Percentiles rank a stretch among this genome's conserved stretches.
Conservation (phyloP, 768 basidiomycete genomes). For the Dacryopinax spathularia region DNA sequence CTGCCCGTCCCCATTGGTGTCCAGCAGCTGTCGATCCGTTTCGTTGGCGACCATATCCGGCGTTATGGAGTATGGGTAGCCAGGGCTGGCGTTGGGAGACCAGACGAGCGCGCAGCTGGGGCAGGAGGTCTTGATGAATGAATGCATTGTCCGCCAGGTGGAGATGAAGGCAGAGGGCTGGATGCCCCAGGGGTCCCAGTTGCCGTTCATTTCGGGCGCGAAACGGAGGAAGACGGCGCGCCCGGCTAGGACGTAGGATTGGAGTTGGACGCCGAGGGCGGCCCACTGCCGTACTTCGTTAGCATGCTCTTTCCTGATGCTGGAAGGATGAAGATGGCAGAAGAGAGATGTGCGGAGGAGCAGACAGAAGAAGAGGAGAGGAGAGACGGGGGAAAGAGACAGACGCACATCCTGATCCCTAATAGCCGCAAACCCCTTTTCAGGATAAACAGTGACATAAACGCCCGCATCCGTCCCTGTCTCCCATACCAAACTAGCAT, state of each 20-base stretch:
- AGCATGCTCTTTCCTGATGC: too few relatives aligned
- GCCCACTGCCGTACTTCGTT: not conserved
- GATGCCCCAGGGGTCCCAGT: slow-evolving; percentile 16
- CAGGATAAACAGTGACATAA: slow-evolving; percentile 21
- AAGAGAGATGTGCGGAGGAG: not conserved
- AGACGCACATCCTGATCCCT: slow-evolving; percentile 13
- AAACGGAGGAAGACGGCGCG: slow-evolving; percentile 18
- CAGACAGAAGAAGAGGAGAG: not conserved
- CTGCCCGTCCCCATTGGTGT: slow-evolving; percentile 17
- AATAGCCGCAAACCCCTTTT: slow-evolving; percentile 10
- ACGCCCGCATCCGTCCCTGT: slow-evolving; percentile 18
- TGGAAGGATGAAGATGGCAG: too few relatives aligned
- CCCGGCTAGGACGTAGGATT: slow-evolving; percentile 8
- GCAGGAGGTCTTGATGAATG: slow-evolving; percentile 14
- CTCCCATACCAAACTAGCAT: not conserved
- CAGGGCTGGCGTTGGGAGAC: slow-evolving; percentile 15
- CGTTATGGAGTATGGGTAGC: not conserved
- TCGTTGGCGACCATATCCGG: not conserved
- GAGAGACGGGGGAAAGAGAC: not conserved
- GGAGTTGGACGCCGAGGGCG: slow-evolving; percentile 16
- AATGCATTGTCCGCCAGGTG: slow-evolving; percentile 15
- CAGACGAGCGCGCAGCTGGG: slow-evolving; percentile 18
- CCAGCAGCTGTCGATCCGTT: slow-evolving; percentile 14
- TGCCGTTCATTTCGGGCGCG: slow-evolving; percentile 22
- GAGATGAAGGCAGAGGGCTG: slow-evolving; percentile 15